Conservation (phyloP, 1,139 yeast species). For the Pichia sp. region DNA sequence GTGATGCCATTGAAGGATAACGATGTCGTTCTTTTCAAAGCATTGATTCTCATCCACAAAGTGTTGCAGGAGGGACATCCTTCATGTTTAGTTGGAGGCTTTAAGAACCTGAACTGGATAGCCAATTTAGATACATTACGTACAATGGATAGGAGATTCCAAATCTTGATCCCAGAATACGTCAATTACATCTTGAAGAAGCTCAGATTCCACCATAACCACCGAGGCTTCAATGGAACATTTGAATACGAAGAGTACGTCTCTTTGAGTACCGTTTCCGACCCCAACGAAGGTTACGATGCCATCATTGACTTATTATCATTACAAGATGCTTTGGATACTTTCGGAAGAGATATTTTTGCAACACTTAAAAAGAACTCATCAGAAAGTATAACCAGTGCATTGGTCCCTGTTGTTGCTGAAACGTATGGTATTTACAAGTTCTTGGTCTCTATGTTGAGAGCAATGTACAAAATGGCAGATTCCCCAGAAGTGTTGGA, state of each 20-base stretch:
- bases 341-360: constrained; percentile 70
- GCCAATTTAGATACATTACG: constrained; percentile 40
- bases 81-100: constrained; percentile 74
- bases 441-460: constrained; percentile 81
- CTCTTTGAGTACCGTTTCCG: constrained; percentile 79
- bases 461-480: constrained; percentile 65
- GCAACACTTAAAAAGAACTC: constrained; percentile 38
- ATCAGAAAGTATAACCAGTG: constrained; percentile 79
- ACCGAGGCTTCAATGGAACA: constrained; percentile 88
- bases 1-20: constrained; percentile 74
- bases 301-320: constrained; percentile 81
- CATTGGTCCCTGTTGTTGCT: constrained; percentile 86
- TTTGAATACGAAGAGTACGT: constrained; percentile 95
- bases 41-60: constrained; percentile 83
- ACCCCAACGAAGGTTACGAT: constrained; percentile 95
- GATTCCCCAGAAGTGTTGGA: constrained; percentile 73
- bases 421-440: constrained; percentile 92
- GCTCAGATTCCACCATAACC: constrained; percentile 74
- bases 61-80: constrained; percentile 98
- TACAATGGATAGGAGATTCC: constrained; percentile 40
- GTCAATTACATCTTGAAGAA: constrained; percentile 64
- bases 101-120: constrained; percentile 61
- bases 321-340: constrained; percentile 78
- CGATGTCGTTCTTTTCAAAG: constrained; percentile 80
- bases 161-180: constrained; percentile 72